These are phyloP conservation scores for Pseudocercospora musae DNA, from an alignment of 2,329 filamentous ascomycete species.

Conservation along the genomic window DNA sequence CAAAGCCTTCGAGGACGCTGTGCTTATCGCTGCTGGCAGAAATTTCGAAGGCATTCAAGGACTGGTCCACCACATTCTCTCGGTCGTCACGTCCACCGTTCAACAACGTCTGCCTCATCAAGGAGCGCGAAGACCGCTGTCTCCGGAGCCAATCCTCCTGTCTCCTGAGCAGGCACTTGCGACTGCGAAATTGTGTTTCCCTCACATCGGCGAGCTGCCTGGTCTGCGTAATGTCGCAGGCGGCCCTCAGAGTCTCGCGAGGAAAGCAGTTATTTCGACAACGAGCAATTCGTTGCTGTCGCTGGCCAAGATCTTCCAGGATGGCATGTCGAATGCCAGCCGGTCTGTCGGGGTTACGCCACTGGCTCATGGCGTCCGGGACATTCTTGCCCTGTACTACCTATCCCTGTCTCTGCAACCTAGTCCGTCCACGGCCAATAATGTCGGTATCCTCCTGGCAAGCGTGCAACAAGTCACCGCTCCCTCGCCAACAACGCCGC, in stretches of 20 bases:
- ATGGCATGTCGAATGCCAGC: conserved; percentile 79
- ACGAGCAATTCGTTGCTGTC: conserved; percentile 95
- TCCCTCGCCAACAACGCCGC: conserved; percentile 28
- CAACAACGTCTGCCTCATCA: conserved; percentile 31
- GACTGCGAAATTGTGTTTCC: conserved; percentile 80
- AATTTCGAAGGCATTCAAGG: conserved; percentile 67
- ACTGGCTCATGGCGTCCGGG: conserved; percentile 71
- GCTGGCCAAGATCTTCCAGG: conserved; percentile 95
- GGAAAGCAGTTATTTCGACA: conserved; percentile 79
- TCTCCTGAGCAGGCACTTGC: conserved; percentile 78
- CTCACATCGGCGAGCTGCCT: conserved; percentile 70
- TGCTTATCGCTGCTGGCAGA: conserved; percentile 79
- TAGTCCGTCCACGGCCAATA: conserved; percentile 96
- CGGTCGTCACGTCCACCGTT: conserved; percentile 53
- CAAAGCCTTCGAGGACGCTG: conserved; percentile 88
- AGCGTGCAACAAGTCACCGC: conserved; percentile 72
- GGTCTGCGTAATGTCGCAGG: conserved; percentile 65
- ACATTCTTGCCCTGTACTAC: conserved; percentile 94
- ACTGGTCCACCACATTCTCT: conserved; percentile 74
- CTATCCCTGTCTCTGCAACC: conserved; percentile 90
- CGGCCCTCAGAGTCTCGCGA: conserved; percentile 61
- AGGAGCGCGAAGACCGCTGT: conserved; percentile 20
- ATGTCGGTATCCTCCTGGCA: conserved; percentile 94
- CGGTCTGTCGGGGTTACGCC: conserved; percentile 32
- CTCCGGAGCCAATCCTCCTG: conserved; percentile 67